Conservation (phyloP, 768 basidiomycete genomes). For the Infundibulicybe gibba region DNA sequence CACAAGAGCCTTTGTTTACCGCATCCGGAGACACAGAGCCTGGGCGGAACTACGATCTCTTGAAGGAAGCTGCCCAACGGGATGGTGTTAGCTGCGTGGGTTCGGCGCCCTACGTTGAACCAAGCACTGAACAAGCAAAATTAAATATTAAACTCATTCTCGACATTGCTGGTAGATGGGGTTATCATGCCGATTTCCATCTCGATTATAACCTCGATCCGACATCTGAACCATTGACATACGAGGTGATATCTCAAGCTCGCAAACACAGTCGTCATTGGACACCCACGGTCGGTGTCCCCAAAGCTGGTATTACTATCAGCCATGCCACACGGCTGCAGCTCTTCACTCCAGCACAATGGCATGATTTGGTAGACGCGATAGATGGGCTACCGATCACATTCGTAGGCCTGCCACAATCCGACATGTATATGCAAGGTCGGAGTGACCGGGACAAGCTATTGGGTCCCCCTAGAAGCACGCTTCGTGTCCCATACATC, state of each 20-base stretch:
- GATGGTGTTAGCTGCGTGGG: slow-evolving; percentile 49
- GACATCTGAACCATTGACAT: slow-evolving; percentile 46
- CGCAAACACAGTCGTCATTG: slow-evolving; percentile 16
- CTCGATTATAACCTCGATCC: slow-evolving; percentile 64
- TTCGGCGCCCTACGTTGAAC: slow-evolving; percentile 66
- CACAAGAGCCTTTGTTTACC: slow-evolving; percentile 55
- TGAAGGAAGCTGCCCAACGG: slow-evolving; percentile 35
- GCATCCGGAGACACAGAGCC: slow-evolving; percentile 26
- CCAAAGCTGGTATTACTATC: slow-evolving; percentile 43
- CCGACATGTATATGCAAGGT: slow-evolving; percentile 69
- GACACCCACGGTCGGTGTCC: slow-evolving; percentile 12
- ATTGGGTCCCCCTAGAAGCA: slow-evolving; percentile 45
- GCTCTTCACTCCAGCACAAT: slow-evolving; percentile 41
- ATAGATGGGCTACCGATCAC: slow-evolving; percentile 44
- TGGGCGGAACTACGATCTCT: slow-evolving; percentile 41
- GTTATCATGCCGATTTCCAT: slow-evolving; percentile 58
- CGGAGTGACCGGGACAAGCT: slow-evolving; percentile 28
- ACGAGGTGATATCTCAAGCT: slow-evolving; percentile 46
- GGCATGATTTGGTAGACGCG: slow-evolving; percentile 35
- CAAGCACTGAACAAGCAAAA: slow-evolving; percentile 39
- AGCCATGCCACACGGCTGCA: slow-evolving; percentile 62
- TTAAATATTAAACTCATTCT: slow-evolving; percentile 52
- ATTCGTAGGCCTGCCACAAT: slow-evolving; percentile 58
- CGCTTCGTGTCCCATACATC: slow-evolving; percentile 50
- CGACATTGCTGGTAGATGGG: slow-evolving; percentile 34